Base-by-base conservation (phyloP, 73 alveolate species). In the Paramecium octaurelia region DNA sequence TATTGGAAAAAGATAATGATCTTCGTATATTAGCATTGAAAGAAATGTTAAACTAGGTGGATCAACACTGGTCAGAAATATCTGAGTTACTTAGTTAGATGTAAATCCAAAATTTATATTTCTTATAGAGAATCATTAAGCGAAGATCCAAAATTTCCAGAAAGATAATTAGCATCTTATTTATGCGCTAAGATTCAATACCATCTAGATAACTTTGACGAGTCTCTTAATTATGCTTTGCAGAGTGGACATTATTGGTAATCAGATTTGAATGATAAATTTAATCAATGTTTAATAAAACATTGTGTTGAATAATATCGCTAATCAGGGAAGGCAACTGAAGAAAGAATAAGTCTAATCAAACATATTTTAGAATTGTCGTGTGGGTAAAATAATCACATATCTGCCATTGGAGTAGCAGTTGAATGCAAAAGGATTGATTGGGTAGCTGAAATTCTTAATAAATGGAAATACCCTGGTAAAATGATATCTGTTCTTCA, bases 291-390 rank as follows among this genome's bases (percentile, higher is more conserved):
- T 71, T 90, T 97, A 46, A 93, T 97, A 87, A 94, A 96, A 59
- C 97, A 96, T 88, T 97, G 98, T 95, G 93, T 97, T 68, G 99
- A 97, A 88, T 80, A 96, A 86, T 97, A 97, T 94, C 96, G 97
- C 50, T 92, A 89, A 40, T 43, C 92, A 48, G 92, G 76, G 23
- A 48, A 89, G 50, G 80, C 86, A n/a, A 24, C 69, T 54, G 43
- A 69, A 64, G 85, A 48, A 29, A 89, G 60, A 48, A 42, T 70
- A 18, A 11, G 43, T 20, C 24, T 59, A 34, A 31, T 86, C 3
- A 38, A 18, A 58, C n/a, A 57, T 9, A 86, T 59, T 34, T 35
- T 86, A 14, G 71, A 86, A 27, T 54, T 29, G 8, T 54, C 86
- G 6, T 86, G 92, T 36, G 11, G 24, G 24, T 42, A 86, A 57